Base-by-base conservation (phyloP, 2,329 filamentous ascomycete genomes). In the Chaetothyriales sp. region DNA sequence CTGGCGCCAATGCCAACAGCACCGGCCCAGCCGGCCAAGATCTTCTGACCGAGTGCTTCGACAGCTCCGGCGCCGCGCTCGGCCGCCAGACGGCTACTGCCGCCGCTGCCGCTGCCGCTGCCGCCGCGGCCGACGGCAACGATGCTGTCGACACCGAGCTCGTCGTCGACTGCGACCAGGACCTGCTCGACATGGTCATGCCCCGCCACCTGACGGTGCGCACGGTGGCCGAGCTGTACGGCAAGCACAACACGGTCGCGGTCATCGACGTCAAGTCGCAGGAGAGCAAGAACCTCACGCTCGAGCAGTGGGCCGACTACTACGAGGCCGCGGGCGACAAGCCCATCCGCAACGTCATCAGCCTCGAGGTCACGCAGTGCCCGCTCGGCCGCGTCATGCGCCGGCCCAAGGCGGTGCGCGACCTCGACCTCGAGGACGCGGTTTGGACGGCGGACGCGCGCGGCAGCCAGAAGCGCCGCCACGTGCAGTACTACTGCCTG, bases 231-330 rank as follows among this genome's bases (percentile, higher is more conserved):
- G 77, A 84, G 57, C 69, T 84, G 25, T 81, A 82, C 56, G 81
- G 81, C 0, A 77, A 81, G 45, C 28, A 47, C 46, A 78, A 81
- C 61, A 72, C 73, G 45, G 57, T 60, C 2, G 79, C 82, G 52
- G 81, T 85, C 29, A 83, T 85, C 50, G 80, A 85, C 63, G 81
- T 85, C 54, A 83, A 84, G 61, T 80, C 79, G 7, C 81, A 85
- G 58, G 79, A 82, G 59, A 79, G 78, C 6, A 79, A 77, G 53
- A 80, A 77, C 57, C 75, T 75, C 56, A 81, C 76, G 29, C 77
- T 85, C 68, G 71, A 73, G 52, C 77, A 79, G 62, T 83, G 81
- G 78, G 80, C 80, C 6, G 80, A 83, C 56, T 78, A 78, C 61
- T 85, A 85, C 63, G 82, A 84, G 58, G 74, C 74, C 56, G 71